Evolutionary conservation across 371 early-diverging fungal genomes (phyloP).

Genomic region (Fennellomyces sp.): DNA sequence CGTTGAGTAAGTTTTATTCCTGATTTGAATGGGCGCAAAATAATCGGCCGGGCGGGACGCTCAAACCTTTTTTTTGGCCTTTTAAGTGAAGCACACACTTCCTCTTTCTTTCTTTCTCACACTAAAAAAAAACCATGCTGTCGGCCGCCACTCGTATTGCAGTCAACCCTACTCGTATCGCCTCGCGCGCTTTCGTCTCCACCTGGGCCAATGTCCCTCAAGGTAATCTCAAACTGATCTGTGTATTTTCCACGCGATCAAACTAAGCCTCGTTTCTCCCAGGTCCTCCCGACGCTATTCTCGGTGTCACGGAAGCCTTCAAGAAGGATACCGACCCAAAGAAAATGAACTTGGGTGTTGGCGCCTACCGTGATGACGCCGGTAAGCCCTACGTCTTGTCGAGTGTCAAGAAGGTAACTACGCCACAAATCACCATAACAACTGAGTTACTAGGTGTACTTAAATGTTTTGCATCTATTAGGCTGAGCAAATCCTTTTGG

Average conservation of each 20-base stretch:
- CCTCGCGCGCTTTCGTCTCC: conserved; percentile 61
- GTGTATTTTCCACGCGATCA: not conserved
- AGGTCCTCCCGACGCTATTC: conserved; percentile 97
- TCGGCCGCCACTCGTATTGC: conserved; percentile 47
- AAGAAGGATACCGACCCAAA: conserved; percentile 86
- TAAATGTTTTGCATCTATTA: too few relatives aligned
- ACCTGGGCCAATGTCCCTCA: conserved; percentile 81
- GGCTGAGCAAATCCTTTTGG: conserved; percentile 82
- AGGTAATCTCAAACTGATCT: conserved; percentile 45
- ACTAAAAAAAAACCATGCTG: conserved; percentile 36
- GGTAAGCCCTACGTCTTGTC: conserved; percentile 92
- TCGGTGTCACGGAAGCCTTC: conserved; percentile 96
- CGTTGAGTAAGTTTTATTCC: not conserved
- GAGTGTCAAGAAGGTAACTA: conserved; percentile 79
- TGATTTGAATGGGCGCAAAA: not conserved
- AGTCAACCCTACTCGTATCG: conserved; percentile 45
- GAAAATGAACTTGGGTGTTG: conserved; percentile 98
- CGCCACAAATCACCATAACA: too few relatives aligned
- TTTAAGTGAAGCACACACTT: too few relatives aligned
- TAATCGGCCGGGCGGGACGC: not conserved
- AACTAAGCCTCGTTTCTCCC: not conserved
- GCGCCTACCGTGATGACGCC: conserved; percentile 96
- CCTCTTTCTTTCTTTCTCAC: conserved; percentile 14
- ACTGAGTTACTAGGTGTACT: too few relatives aligned
- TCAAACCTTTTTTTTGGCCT: conserved; percentile 10